Percentiles rank a stretch among this genome's conserved stretches.
These are phyloP conservation scores for Remersonia thermophila DNA, from an alignment of 2,329 filamentous ascomycete species.

Conservation along the genomic window DNA sequence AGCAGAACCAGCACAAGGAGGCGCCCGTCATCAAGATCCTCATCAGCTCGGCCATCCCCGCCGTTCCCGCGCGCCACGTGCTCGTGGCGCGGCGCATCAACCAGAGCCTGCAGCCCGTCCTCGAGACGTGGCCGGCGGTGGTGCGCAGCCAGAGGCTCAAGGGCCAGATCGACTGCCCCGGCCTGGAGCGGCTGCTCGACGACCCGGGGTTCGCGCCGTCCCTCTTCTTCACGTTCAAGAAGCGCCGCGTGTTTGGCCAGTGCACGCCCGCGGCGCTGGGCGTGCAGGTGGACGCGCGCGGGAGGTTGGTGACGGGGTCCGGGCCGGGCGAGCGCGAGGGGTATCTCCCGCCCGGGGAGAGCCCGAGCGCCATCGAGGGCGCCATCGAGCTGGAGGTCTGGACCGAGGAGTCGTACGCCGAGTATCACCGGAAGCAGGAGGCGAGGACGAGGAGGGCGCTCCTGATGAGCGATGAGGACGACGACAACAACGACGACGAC, in stretches of 20 bases:
- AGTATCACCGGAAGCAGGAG: conserved; percentile 29
- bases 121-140: conserved; percentile 52
- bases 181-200: conserved; percentile 15
- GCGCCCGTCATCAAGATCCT: conserved; percentile 48
- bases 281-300: conserved; percentile 35
- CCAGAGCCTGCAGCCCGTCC: conserved; percentile 55
- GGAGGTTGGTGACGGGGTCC: no score
- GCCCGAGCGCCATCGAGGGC: conserved; percentile 27
- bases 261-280: conserved; percentile 60
- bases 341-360: no score
- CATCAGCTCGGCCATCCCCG: conserved; percentile 53
- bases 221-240: conserved; percentile 71
- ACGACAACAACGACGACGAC: conserved; percentile 22
- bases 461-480: conserved; percentile 28
- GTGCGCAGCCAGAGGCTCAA: conserved; percentile 17
- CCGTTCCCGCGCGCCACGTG: conserved; percentile 25
- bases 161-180: conserved; percentile 33
- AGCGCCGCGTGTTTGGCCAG: conserved; percentile 59
- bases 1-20: neutral
- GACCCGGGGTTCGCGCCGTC: conserved; percentile 32
- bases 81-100: conserved; percentile 55
- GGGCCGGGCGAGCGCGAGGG: no score
- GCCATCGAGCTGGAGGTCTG: conserved; percentile 66
- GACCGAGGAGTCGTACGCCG: conserved; percentile 50
- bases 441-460: conserved; percentile 25